Percentiles rank a stretch among this genome's conserved stretches.
Evolutionary conservation across 2,329 filamentous ascomycete genomes (phyloP).

Genomic region (Colletotrichum endophyticum): DNA sequence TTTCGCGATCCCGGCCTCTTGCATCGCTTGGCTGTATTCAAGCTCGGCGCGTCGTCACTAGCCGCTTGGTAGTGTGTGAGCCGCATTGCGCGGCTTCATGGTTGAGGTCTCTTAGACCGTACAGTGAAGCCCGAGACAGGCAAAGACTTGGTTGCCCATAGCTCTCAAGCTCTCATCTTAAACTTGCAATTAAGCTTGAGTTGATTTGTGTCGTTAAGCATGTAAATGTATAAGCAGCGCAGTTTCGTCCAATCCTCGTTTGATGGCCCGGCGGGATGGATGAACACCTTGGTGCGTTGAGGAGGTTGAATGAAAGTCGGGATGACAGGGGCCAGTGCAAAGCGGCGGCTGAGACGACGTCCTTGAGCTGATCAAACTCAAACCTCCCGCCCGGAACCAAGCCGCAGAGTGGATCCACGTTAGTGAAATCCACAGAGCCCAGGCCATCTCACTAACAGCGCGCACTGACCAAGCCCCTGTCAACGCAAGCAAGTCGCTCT

Average conservation of each 20-base stretch:
- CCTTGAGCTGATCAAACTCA: conserved; percentile 26
- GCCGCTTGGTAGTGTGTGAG: not conserved
- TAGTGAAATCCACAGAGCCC: not conserved
- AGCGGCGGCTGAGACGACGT: conserved; percentile 23
- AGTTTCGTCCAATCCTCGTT: not conserved
- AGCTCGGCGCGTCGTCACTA: not conserved
- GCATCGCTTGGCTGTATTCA: not conserved
- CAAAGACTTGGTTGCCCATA: not conserved
- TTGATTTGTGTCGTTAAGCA: not conserved
- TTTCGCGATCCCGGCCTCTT: conserved; percentile 8
- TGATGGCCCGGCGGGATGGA: not conserved
- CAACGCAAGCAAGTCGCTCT: not conserved
- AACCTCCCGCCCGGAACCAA: conserved; percentile 3
- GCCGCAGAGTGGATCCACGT: not conserved
- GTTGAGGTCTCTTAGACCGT: not conserved
- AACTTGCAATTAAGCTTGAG: not conserved
- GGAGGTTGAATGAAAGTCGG: not conserved
- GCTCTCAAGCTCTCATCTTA: not conserved
- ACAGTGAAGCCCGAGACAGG: not conserved
- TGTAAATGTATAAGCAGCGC: not conserved
- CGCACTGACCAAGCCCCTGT: conserved; percentile 1
- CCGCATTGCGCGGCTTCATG: not conserved
- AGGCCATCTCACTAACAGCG: not conserved
- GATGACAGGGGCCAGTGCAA: conserved; percentile 6
- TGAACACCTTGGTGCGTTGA: not conserved